These are phyloP conservation scores for Neurospora discreta DNA, from an alignment of 495 filamentous ascomycete genomes.

Conservation along the genomic window DNA sequence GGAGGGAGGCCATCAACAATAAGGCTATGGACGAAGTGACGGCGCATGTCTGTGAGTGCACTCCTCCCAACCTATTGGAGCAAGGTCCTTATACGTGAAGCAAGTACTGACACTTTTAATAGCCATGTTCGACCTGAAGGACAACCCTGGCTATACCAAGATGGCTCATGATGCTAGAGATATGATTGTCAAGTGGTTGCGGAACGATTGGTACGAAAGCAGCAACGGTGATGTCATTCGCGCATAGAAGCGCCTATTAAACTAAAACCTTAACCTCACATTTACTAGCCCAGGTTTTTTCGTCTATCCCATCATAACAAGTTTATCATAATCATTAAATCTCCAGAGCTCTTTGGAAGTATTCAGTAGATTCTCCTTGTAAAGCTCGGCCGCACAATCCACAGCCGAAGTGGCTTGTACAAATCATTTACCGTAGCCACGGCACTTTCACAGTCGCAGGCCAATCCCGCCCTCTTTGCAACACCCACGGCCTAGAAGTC, in stretches of 20 bases:
- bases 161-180: slow-evolving; percentile 57
- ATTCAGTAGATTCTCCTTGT: background rate
- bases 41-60: slow-evolving; percentile 60
- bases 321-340: background rate
- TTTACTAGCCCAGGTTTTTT: background rate
- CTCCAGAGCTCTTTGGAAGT: background rate
- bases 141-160: slow-evolving; percentile 68
- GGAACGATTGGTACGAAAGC: slow-evolving; percentile 41
- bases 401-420: background rate
- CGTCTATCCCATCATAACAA: background rate
- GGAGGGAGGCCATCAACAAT: slow-evolving; percentile 64
- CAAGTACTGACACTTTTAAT: slow-evolving; percentile 6
- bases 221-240: slow-evolving; percentile 16
- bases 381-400: background rate
- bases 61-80: background rate
- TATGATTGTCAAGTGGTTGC: slow-evolving; percentile 47
- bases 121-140: slow-evolving; percentile 71
- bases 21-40: slow-evolving; percentile 63
- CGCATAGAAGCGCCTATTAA: slow-evolving; percentile 4
- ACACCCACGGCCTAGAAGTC: background rate
- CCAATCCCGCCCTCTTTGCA: background rate
- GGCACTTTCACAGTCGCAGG: background rate
- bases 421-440: background rate
- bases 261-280: background rate
- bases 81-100: background rate